Evolutionary conservation across 805 yeast species (phyloP).

Genomic region (Pichia rugopelliculosa): DNA sequence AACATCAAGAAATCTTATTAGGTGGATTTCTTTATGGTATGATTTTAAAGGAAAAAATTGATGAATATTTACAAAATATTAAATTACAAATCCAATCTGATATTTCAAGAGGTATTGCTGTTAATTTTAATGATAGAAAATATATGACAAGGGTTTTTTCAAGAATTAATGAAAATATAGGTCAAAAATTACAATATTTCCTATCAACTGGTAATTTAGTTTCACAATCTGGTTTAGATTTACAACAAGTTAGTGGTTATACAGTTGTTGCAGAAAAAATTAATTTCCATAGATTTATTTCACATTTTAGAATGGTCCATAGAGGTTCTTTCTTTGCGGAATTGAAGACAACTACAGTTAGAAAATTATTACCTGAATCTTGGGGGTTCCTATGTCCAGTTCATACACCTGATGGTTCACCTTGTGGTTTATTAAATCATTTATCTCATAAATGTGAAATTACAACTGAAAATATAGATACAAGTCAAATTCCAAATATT

Average conservation of each 20-base stretch:
- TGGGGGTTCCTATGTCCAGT: conserved; percentile 99
- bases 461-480: conserved; percentile 71
- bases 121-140: conserved; percentile 76
- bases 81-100: conserved; percentile 71
- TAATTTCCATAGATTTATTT: conserved; percentile 90
- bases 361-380: conserved; percentile 93
- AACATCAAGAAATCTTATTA: conserved; percentile 91
- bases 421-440: conserved; percentile 96
- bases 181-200: conserved; percentile 89
- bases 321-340: conserved; percentile 99
- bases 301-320: conserved; percentile 99
- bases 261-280: conserved; percentile 98
- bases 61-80: conserved; percentile 76
- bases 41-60: conserved; percentile 94
- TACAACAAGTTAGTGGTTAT: conserved; percentile 96
- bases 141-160: conserved; percentile 73
- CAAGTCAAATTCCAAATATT: conserved; percentile 57
- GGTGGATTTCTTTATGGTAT: conserved; percentile 97
- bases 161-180: conserved; percentile 87
- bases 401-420: conserved; percentile 99
- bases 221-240: conserved; percentile 93
- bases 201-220: conserved; percentile 95
- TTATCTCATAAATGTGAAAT: conserved; percentile 91
- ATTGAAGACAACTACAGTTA: conserved; percentile 92
- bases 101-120: conserved; percentile 68